Evolutionary conservation across 108 stramenopile species (phyloP), one percentile per base, ranked within the genome.

Genomic region (Mediolabrus comicus): DNA sequence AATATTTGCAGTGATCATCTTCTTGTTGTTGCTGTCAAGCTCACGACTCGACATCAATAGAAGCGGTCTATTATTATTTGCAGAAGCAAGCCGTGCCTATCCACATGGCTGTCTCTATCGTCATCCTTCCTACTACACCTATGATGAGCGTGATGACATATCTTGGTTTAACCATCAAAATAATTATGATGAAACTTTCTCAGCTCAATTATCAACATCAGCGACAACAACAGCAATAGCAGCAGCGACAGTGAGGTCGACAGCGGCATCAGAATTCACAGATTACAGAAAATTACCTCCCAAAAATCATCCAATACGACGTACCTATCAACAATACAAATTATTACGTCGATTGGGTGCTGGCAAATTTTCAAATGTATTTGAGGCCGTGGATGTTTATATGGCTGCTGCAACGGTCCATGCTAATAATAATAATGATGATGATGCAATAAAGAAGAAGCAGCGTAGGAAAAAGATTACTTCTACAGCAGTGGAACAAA

Each of bases 331-430:
- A 1, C 41, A 65, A 31, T 95, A 81, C 69, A 66, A 69, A 46
- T 39, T 91, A 6, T 53, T 71, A 0, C 63, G 87, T n/a, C 72
- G 86, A 34, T 78, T 95, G 38, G 93, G 93, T n/a, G 80, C 90
- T 24, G 93, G 90, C 6, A 95, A 92, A 65, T 95, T 95, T 49
- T 87, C 86, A 17, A 89, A 95, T 60, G 93, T 95, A 16, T 95
- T 90, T 62, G 90, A 92, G 73, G 93, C 93, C 0, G 84, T 91
- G 19, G 89, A 90, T 62, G 66, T 82, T 35, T n/a, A 12, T 14
- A 41, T 33, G n/a, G 55, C 55, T 29, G 55, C 10, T 14, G 41
- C 17, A n/a, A n/a, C n/a, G n/a, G n/a, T n/a, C n/a, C n/a, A n/a
- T n/a, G n/a, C n/a, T n/a, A n/a, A n/a, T 13, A 43, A 17, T 43